Conservation (phyloP, 306 rosid genomes). For the Casuarina cunninghamiana region DNA sequence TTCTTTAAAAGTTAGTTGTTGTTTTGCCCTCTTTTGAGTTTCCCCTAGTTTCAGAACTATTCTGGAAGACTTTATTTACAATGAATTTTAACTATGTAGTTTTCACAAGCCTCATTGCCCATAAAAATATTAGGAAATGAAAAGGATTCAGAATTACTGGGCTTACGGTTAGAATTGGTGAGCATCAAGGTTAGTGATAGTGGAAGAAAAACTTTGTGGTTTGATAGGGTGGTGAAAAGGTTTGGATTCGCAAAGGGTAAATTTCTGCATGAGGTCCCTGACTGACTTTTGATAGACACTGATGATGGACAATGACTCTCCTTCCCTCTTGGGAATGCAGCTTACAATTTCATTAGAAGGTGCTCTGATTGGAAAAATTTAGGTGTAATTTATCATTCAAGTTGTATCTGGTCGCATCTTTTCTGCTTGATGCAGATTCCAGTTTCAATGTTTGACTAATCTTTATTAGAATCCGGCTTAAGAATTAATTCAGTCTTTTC, state of each 20-base stretch:
- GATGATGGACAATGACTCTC: too few species aligned
- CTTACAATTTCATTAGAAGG: too few species aligned
- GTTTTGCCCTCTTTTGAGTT: conserved; percentile 1
- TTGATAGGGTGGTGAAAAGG: neutral
- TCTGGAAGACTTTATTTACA: neutral
- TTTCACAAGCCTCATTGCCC: neutral
- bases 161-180: neutral
- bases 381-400: too few species aligned
- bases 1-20: conserved; percentile 9
- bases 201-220: neutral
- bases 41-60: neutral
- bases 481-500: too few species aligned
- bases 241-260: neutral
- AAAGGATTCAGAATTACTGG: neutral
- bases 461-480: too few species aligned
- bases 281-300: too few species aligned
- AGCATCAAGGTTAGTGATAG: neutral
- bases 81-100: neutral
- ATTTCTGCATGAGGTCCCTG: too few species aligned
- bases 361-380: too few species aligned
- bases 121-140: neutral
- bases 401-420: too few species aligned
- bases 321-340: too few species aligned
- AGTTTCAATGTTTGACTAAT: too few species aligned
- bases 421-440: too few species aligned